Conservation (phyloP, 495 filamentous ascomycete genomes). For the Penicillium simplicissimum region DNA sequence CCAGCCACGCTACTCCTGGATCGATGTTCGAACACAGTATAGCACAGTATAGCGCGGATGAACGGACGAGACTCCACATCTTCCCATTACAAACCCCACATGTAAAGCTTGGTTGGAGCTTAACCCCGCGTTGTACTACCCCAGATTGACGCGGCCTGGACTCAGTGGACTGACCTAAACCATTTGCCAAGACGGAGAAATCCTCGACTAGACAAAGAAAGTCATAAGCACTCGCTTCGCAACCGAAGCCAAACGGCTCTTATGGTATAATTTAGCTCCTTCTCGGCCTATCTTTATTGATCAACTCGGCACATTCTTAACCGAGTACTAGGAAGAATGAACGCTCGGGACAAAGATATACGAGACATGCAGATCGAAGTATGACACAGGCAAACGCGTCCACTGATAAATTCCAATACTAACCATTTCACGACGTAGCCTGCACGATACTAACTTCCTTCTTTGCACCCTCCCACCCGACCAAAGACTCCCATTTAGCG, state of each 20-base stretch:
- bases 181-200: constrained; percentile 8
- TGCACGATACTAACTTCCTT: background rate
- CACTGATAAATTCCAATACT: background rate
- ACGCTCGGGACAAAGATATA: background rate
- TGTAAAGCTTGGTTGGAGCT: background rate
- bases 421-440: background rate
- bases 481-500: background rate
- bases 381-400: background rate
- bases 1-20: background rate
- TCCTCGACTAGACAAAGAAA: constrained; percentile 3
- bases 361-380: background rate
- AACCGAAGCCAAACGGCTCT: background rate
- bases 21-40: background rate
- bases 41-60: background rate
- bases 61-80: background rate
- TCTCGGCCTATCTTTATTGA: background rate
- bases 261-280: background rate
- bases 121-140: background rate
- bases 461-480: background rate
- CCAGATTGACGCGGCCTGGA: background rate
- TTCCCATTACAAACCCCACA: background rate
- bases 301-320: background rate
- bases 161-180: too few relatives aligned
- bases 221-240: constrained; percentile 1
- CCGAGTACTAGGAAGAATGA: background rate